phyloP scores from a whole-genome alignment of 108 stramenopile genomes.

The Pseudonitzschia multiseries region DNA sequence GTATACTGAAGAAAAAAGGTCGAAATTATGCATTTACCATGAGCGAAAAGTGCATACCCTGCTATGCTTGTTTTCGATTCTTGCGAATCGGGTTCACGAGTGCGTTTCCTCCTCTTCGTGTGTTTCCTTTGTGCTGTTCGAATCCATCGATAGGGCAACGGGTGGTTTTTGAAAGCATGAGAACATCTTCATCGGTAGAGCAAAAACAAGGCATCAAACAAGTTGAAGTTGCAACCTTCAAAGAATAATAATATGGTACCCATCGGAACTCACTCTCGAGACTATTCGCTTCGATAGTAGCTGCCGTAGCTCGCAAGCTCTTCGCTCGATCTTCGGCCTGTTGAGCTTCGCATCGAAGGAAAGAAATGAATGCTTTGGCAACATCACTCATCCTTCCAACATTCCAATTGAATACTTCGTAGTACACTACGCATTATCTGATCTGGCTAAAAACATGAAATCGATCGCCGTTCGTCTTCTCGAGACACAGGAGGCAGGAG shows the following conservation, averaged over 20 bases:
- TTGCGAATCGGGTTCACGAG: not conserved
- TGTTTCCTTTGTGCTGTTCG: not conserved
- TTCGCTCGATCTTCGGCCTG: conserved; percentile 43
- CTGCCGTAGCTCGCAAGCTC: conserved; percentile 33
- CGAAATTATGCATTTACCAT: not conserved
- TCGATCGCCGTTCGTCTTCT: too few species aligned
- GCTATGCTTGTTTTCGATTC: conserved; percentile 1
- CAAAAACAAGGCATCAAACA: not conserved
- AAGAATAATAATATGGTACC: too few species aligned
- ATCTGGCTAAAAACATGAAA: too few species aligned
- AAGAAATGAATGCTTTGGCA: conserved; percentile 40
- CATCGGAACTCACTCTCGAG: conserved; percentile 1
- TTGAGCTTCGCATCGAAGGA: conserved; percentile 43
- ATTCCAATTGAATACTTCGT: too few species aligned
- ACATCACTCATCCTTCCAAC: not conserved
- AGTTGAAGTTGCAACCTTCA: too few species aligned
- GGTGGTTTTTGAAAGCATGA: too few species aligned
- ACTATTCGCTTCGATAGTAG: conserved; percentile 38
- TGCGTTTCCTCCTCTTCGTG: conserved; percentile 23
- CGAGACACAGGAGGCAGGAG: too few species aligned
- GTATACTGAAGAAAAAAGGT: too few species aligned
- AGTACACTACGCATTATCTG: too few species aligned
- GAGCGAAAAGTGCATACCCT: conserved; percentile 9
- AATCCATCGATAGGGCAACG: too few species aligned
- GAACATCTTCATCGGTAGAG: too few species aligned